Conservation (phyloP, 2,329 filamentous ascomycete species). For the Alternaria sp. region DNA sequence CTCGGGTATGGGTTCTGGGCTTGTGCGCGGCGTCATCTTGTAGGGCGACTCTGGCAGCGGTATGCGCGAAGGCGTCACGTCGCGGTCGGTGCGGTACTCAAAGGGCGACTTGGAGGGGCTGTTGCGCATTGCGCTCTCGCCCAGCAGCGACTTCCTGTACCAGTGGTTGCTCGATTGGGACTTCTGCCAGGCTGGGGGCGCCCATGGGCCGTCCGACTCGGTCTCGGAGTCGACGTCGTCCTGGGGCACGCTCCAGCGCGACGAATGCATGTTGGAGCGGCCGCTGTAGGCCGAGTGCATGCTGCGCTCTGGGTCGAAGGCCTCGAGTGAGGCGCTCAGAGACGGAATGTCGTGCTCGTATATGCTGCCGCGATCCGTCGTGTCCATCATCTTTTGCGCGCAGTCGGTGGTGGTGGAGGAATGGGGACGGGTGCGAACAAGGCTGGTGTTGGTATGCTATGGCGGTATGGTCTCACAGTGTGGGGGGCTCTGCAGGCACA, state of each 20-base stretch:
- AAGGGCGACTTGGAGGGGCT: slow-evolving; percentile 66
- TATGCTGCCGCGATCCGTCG: slow-evolving; percentile 45
- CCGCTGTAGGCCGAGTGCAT: slow-evolving; percentile 54
- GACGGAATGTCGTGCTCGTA: slow-evolving; percentile 52
- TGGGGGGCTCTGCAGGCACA: slow-evolving; percentile 39
- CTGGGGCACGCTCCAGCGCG: slow-evolving; percentile 47
- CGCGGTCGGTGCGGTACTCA: slow-evolving; percentile 64
- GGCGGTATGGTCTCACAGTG: slow-evolving; percentile 36
- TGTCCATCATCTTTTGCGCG: slow-evolving; percentile 36
- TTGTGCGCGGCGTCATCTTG: slow-evolving; percentile 64
- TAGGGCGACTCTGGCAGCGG: slow-evolving; percentile 68
- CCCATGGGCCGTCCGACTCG: slow-evolving; percentile 65
- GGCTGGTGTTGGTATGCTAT: slow-evolving; percentile 27
- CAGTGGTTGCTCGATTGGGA: slow-evolving; percentile 63
- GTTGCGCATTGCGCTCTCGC: slow-evolving; percentile 44
- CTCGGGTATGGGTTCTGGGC: slow-evolving; percentile 56
- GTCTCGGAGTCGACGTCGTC: slow-evolving; percentile 54
- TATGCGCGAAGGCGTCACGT: slow-evolving; percentile 64
- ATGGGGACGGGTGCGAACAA: slow-evolving; percentile 22
- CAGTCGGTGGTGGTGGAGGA: slow-evolving; percentile 18
- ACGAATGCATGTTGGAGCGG: slow-evolving; percentile 71
- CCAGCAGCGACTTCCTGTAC: slow-evolving; percentile 59
- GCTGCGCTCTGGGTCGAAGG: slow-evolving; percentile 51
- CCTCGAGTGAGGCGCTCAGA: slow-evolving; percentile 50
- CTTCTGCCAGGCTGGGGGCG: slow-evolving; percentile 71